A percentile compares a stretch with the other conserved stretches of the same genome.
phyloP scores from a whole-genome alignment of 805 yeast genomes.

The Diddensiella santjacobensis region DNA sequence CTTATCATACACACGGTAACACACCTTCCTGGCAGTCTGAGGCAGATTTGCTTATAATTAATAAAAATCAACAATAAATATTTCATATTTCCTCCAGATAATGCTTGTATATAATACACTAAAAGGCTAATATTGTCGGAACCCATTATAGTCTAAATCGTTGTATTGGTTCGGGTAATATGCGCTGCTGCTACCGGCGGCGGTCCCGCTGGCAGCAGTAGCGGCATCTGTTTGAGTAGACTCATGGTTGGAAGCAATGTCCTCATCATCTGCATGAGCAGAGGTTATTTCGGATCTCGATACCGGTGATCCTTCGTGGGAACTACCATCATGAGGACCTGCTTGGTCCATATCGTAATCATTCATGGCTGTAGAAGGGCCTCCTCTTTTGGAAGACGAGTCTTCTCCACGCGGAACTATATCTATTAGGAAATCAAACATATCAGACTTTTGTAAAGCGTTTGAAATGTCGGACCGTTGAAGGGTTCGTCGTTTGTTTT shows the following conservation, averaged over 20 bases:
- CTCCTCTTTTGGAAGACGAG: conserved; percentile 3
- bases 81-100: background rate
- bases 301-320: background rate
- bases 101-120: background rate
- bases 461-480: conserved; percentile 95
- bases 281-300: background rate
- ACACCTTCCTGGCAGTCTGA: too few species aligned
- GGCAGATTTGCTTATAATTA: too few species aligned
- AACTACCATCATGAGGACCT: background rate
- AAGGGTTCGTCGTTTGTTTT: conserved; percentile 87
- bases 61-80: too few species aligned
- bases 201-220: background rate
- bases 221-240: background rate
- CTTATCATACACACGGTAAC: too few species aligned
- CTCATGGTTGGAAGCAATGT: background rate
- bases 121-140: conserved; percentile 17
- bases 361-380: background rate
- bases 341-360: background rate
- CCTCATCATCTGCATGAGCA: background rate
- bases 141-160: conserved; percentile 20
- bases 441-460: conserved; percentile 89
- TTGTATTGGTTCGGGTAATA: conserved; percentile 18
- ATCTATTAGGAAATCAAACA: conserved; percentile 96
- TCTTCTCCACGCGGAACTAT: conserved; percentile 91
- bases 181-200: background rate